phyloP scores from a whole-genome alignment of 2,329 filamentous ascomycete genomes.

The Neodidymelliopsis sp. region DNA sequence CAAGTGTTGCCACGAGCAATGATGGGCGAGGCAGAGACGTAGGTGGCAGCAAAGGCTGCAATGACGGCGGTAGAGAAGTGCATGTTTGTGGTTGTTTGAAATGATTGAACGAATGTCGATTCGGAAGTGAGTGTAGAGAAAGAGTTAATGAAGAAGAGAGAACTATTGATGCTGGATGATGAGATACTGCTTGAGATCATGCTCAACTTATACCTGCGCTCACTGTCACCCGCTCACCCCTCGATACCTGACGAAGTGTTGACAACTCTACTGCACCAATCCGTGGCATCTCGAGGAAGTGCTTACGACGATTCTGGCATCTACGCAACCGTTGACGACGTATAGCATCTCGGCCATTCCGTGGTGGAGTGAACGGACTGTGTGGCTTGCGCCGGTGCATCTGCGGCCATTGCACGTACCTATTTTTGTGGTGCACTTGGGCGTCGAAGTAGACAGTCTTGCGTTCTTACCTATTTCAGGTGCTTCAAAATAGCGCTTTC shows the following conservation, averaged over 20 bases:
- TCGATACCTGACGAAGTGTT: neutral
- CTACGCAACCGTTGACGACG: neutral
- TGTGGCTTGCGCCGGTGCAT: neutral
- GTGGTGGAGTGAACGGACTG: neutral
- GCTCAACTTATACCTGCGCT: neutral
- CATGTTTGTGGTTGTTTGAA: constrained; percentile 15
- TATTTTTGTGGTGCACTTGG: neutral
- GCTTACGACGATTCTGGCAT: neutral
- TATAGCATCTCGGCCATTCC: neutral
- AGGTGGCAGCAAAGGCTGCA: constrained; percentile 14
- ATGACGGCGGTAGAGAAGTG: constrained; percentile 21
- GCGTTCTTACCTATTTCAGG: neutral
- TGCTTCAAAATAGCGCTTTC: neutral
- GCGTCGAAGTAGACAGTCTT: neutral
- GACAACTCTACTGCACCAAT: neutral
- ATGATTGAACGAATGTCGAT: neutral
- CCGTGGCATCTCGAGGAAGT: neutral
- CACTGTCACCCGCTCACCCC: neutral
- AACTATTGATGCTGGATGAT: neutral
- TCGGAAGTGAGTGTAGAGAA: constrained; percentile 5
- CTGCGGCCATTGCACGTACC: neutral
- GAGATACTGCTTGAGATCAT: neutral
- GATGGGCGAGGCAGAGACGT: constrained; percentile 21
- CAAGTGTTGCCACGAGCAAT: constrained; percentile 16
- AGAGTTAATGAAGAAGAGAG: neutral